Conservation (phyloP, 2,329 filamentous ascomycete genomes). For the Botryosphaeria agaves region DNA sequence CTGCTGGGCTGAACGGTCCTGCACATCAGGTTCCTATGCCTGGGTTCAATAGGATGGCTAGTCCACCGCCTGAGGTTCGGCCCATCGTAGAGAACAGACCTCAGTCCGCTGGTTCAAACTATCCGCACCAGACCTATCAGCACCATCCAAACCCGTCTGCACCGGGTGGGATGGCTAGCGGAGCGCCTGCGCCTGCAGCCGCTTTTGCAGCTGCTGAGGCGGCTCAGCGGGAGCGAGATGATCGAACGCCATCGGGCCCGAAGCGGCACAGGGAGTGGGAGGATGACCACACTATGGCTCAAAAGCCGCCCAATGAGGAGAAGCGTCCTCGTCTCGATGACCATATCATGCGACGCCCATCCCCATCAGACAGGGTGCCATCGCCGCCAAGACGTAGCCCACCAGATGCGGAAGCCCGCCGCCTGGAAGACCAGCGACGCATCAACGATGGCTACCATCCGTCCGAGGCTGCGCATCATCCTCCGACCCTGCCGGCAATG, state of each 20-base stretch:
- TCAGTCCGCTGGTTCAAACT: constrained; percentile 79
- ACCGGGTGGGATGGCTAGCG: constrained; percentile 45
- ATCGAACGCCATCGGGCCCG: constrained; percentile 59
- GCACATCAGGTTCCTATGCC: constrained; percentile 39
- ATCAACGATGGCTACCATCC: constrained; percentile 72
- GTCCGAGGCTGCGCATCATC: constrained; percentile 81
- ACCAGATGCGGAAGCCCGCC: constrained; percentile 47
- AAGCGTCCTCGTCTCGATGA: constrained; percentile 75
- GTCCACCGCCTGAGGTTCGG: constrained; percentile 69
- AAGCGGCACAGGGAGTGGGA: constrained; percentile 93
- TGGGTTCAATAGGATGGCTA: constrained; percentile 57
- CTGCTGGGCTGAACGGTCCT: constrained; percentile 31
- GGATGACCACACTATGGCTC: constrained; percentile 49
- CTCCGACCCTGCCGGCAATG: constrained; percentile 41
- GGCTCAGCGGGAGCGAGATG: constrained; percentile 47
- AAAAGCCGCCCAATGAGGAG: constrained; percentile 83
- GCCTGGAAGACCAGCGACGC: constrained; percentile 47
- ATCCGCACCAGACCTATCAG: constrained; percentile 65
- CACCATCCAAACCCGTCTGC: constrained; percentile 49
- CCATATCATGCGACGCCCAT: constrained; percentile 52
- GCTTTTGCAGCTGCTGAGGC: constrained; percentile 50
- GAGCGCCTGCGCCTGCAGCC: constrained; percentile 48
- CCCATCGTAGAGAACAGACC: constrained; percentile 70
- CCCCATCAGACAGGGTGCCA: constrained; percentile 27
- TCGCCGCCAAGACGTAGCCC: constrained; percentile 66